A percentile compares a stretch with the other conserved stretches of the same genome.
These are phyloP conservation scores for Cystofilobasidium ferigula DNA, from an alignment of 768 basidiomycete species.

Conservation along the genomic window DNA sequence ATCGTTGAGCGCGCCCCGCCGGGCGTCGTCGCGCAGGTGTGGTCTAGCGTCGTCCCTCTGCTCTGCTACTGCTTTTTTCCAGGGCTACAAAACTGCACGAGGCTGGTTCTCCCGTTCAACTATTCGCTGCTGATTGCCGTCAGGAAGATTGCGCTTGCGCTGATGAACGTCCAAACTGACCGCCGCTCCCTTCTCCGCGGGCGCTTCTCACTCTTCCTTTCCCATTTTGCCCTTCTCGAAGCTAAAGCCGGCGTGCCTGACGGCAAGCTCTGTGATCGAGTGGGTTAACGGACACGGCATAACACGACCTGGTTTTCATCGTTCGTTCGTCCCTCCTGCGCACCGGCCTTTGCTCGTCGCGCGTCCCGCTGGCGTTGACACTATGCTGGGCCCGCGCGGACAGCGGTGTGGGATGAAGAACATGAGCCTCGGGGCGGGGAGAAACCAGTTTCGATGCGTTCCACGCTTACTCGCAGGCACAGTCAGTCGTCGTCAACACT, in stretches of 20 bases:
- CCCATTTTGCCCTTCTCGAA: constrained; percentile 62
- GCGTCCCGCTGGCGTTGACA: no score
- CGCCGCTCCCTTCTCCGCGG: no score
- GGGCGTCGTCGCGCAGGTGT: constrained; percentile 83
- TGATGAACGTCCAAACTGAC: constrained; percentile 33
- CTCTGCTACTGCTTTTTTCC: not conserved
- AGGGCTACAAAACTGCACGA: not conserved
- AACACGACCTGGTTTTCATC: no score
- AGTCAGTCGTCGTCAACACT: no score
- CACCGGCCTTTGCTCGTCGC: no score
- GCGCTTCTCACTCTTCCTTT: constrained; percentile 37
- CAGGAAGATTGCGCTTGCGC: constrained; percentile 76
- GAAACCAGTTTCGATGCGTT: no score
- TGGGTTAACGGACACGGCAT: no score
- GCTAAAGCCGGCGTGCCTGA: constrained; percentile 63
- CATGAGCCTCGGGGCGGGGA: no score
- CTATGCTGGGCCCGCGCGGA: no score
- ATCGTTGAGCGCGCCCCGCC: constrained; percentile 68
- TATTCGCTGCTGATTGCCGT: constrained; percentile 78
- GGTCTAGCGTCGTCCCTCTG: not conserved
- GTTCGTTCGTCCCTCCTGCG: no score
- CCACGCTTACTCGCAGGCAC: no score
- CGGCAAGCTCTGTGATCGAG: constrained; percentile 62
- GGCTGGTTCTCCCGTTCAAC: constrained; percentile 58
- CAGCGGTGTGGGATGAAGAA: no score